These are phyloP conservation scores for Spencermartinsiella europaea DNA, from an alignment of 805 yeast genomes.

Conservation along the genomic window DNA sequence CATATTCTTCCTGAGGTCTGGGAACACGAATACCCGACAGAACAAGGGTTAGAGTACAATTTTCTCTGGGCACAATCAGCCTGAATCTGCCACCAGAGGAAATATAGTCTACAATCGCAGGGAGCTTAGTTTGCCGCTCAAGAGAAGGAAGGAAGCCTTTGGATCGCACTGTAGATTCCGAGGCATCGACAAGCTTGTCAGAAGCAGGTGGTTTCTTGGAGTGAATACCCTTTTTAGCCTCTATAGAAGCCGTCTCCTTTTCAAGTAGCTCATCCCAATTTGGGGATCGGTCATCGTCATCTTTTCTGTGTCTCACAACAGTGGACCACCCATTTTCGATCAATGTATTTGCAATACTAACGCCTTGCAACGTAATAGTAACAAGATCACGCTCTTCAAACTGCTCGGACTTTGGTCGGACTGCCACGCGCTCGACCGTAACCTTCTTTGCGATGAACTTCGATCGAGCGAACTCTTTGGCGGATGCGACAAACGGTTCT, in stretches of 20 bases:
- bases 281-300: constrained; percentile 58
- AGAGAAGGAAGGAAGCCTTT: constrained; percentile 68
- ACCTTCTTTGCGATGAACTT: constrained; percentile 67
- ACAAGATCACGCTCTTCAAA: constrained; percentile 65
- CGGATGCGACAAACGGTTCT: constrained; percentile 54
- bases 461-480: constrained; percentile 71
- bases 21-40: constrained; percentile 65
- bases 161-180: constrained; percentile 67
- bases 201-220: constrained; percentile 52
- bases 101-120: constrained; percentile 70
- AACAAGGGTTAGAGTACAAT: constrained; percentile 60
- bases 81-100: constrained; percentile 64
- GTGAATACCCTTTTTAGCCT: constrained; percentile 56
- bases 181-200: constrained; percentile 69
- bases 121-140: constrained; percentile 56
- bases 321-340: constrained; percentile 67
- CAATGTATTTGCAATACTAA: constrained; percentile 55
- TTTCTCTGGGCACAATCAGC: constrained; percentile 65
- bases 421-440: constrained; percentile 55
- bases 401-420: constrained; percentile 54
- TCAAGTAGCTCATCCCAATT: constrained; percentile 76
- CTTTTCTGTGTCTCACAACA: constrained; percentile 74
- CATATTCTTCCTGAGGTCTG: constrained; percentile 31
- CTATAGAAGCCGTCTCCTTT: constrained; percentile 56
- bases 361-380: constrained; percentile 48